Evolutionary conservation across 345 rosid genomes (phyloP), one percentile per base, ranked within the genome.

Genomic region (Arabis alpina): DNA sequence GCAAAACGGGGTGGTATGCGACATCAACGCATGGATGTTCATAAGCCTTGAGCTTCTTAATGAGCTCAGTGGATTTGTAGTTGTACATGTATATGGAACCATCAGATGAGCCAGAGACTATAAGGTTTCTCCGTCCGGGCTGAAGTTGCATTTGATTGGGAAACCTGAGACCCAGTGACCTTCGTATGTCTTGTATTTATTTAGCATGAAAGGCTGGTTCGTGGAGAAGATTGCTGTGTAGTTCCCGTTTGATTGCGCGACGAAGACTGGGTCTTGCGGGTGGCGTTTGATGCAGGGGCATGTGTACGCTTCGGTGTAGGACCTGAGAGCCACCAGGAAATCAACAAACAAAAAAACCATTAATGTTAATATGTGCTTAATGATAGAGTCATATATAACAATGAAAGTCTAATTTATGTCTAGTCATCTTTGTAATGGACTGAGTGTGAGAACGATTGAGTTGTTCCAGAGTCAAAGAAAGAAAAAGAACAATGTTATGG

Each of bases 241-340:
- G 72, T 94, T 89, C 52, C 92, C 98, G 76, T 89, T 82, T 42
- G 98, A 94, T 72, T 88, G 96, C 10, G 93, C 92, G 27, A 91
- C 80, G 28, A 91, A 91, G 59, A 48, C 70, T 8, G 88, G 85
- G 54, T 88, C 95, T 37, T 70, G 64, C 2, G 91, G 99, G 66
- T 89, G 99, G 54, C 39, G 62, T 79, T 85, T 79, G 67, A 88
- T 71, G 65, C 93, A 82, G 59, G 96, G 85, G 62, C 97, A 91
- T 5, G 93, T 85, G 74, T 83, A 91, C 66, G 98, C 96, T 74
- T 91, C 95, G 66, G 78, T 83, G 74, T 91, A 91, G 61, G 61
- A 93, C 88, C 97, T 86, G 86, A 52, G 25, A 34, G 23, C 23
- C 23, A 19, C 23, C 23, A 19, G 23, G 23, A 19, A 19, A 19